A percentile compares a stretch with the other conserved stretches of the same genome.
Evolutionary conservation across 345 rosid species (phyloP).

Genomic region (Heritiera littoralis): DNA sequence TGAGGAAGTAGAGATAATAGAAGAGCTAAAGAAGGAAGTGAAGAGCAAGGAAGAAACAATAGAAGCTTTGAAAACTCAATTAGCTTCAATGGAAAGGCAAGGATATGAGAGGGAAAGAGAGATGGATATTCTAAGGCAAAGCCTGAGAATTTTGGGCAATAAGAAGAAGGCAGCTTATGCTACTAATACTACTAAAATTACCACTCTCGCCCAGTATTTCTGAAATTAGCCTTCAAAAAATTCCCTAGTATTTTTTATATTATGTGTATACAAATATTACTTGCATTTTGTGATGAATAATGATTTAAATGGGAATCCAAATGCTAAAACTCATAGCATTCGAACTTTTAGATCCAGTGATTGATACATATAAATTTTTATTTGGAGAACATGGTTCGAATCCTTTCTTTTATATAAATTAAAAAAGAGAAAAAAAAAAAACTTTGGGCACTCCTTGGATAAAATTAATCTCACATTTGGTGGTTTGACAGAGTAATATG

Average conservation of each 20-base stretch:
- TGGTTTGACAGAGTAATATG: too few species aligned
- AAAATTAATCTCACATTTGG: too few species aligned
- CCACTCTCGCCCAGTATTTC: neutral
- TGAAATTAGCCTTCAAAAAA: neutral
- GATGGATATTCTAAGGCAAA: conserved; percentile 72
- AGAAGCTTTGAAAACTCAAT: conserved; percentile 41
- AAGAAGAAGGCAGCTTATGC: conserved; percentile 27
- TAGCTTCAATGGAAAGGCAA: conserved; percentile 50
- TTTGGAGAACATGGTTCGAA: too few species aligned
- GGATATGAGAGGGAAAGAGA: conserved; percentile 52
- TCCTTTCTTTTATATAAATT: too few species aligned
- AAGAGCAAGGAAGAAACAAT: conserved; percentile 50
- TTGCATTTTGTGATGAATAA: neutral
- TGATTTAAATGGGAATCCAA: neutral
- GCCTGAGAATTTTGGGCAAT: conserved; percentile 55
- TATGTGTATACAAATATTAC: neutral
- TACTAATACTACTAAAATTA: neutral
- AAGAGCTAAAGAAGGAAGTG: conserved; percentile 63
- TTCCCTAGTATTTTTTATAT: neutral
- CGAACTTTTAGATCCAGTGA: too few species aligned
- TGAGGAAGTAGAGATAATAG: conserved; percentile 44
- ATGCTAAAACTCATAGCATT: neutral
- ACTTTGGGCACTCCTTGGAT: too few species aligned
- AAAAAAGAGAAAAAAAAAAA: too few species aligned
- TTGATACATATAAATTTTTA: too few species aligned